Base-by-base conservation (phyloP, 768 basidiomycete genomes). In the Suillus spraguei region DNA sequence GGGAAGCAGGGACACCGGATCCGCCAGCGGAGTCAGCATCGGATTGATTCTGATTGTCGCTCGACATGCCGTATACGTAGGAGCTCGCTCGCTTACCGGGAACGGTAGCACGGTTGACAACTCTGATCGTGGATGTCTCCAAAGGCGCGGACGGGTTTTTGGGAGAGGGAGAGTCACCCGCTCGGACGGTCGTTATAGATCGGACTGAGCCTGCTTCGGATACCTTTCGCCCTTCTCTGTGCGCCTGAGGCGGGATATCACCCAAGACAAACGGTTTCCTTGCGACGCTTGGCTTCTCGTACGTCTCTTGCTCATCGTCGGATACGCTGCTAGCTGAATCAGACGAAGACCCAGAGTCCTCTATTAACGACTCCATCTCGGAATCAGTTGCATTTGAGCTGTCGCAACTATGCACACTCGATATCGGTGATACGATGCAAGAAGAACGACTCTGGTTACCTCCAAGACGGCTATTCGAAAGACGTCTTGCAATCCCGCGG, bases 301-400 rank as follows among this genome's bases (percentile, higher is more conserved):
- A 60, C 41, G 65, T 70, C 28, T 79, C 77, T 55, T 78, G 77
- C 38, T 80, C 78, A 6, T 80, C 73, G 53, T 85, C 85, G 24
- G 85, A 84, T 17, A 58, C 16, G 63, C 82, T 85, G 47, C 79
- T 80, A 55, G 72, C 67, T 64, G 82, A 87, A 46, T 83, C 85
- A 14, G 71, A 74, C 36, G 85, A 86, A 14, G 86, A 87, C 33
- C 82, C 84, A 24, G 80, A 83, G 66, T 89, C 86, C 64, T 89
- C 87, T n/a, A 83, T 82, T 53, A 89, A 75, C 33, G 86, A 88
- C 62, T 82, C 85, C 69, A 87, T 78, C 59, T 89, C 89, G 3
- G 88, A 88, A 41, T 80, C 80, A 5, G 79, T 79, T 33, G 81
- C 77, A 39, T 79, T 83, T 53, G 78, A 59, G 47, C 78, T 80